These are phyloP conservation scores for Suhomyces atakaporum DNA, from an alignment of 1,139 yeast genomes.

Conservation along the genomic window DNA sequence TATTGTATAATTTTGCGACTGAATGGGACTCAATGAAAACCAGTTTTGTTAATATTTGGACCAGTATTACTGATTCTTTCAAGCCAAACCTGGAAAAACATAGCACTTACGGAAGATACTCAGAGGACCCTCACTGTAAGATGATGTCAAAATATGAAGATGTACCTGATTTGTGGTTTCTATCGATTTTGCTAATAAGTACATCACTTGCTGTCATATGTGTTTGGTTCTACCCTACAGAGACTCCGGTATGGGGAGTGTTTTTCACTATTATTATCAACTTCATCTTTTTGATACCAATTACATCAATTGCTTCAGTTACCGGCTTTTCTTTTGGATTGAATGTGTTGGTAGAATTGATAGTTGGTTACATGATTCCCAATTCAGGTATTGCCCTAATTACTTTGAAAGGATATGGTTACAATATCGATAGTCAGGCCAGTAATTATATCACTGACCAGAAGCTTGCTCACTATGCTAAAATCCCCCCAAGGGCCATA, in stretches of 20 bases:
- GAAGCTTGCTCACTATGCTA: conserved; percentile 62
- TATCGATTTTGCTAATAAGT: conserved; percentile 48
- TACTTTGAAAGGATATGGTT: conserved; percentile 60
- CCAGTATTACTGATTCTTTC: conserved; percentile 32
- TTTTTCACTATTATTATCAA: conserved; percentile 59
- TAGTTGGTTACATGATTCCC: conserved; percentile 64
- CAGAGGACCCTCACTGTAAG: conserved; percentile 54
- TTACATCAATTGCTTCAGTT: conserved; percentile 49
- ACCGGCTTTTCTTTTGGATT: conserved; percentile 57
- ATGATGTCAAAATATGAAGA: conserved; percentile 59
- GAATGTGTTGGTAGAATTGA: conserved; percentile 60
- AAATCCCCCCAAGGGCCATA: conserved; percentile 61
- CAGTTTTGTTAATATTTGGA: conserved; percentile 41
- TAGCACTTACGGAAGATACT: conserved; percentile 21
- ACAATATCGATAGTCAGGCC: conserved; percentile 65
- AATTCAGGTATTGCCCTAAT: conserved; percentile 64
- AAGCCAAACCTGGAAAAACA: conserved; percentile 15
- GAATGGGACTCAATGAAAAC: conserved; percentile 49
- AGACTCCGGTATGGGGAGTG: conserved; percentile 59
- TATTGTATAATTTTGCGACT: conserved; percentile 46
- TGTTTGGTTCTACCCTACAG: conserved; percentile 48
- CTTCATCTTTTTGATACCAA: conserved; percentile 56
- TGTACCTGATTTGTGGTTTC: conserved; percentile 65
- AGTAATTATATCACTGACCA: conserved; percentile 56
- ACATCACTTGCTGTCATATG: conserved; percentile 51